Evolutionary conservation across 2,329 filamentous ascomycete genomes (phyloP), one percentile per base, ranked within the genome.

Genomic region (Sclerotiophoma versabilis): DNA sequence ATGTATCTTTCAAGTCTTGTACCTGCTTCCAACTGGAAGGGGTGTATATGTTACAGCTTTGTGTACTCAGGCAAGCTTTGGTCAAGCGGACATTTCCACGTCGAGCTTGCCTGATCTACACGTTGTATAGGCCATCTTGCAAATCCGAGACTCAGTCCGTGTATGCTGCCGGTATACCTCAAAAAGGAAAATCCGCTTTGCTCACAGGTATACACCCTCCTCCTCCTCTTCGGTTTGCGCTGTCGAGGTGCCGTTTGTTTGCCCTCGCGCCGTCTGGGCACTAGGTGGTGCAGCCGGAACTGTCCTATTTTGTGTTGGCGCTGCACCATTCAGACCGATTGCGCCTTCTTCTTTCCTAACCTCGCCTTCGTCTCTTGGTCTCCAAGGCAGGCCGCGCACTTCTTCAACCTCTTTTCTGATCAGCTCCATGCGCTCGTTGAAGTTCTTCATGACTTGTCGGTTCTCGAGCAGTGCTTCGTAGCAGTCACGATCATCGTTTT

Each of bases 401-500:
- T 87, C 83, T 63, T 83, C 81, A 8, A 92, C 85, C 76, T 93
- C 90, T 34, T 69, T 76, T 60, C 81, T 84, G 57, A 92, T 78
- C 43, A 91, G 72, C 49, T 77, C 79, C 58, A 92, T 83, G 71
- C 89, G 81, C 75, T 86, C 83, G 57, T 82, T 79, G 83, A 91
- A 89, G 63, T 88, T 82, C 57, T 74, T 79, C 52, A 93, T 88
- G 52, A 92, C 88, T 17, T 70, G 73, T 64, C 87, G 82, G 74
- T 92, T 92, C 75, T 93, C 89, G 51, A 77, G 73, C 69, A 92
- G 89, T 54, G 89, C 90, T 53, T 92, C 88, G 62, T 85, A 77
- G 78, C 90, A 93, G 72, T 90, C 89, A 58, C 80, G 80, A 69
- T 93, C 90, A 14, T 86, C 81, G 20, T 79, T 76, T 4, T 65